Evolutionary conservation across 2,329 filamentous ascomycete genomes (phyloP), one percentile per base, ranked within the genome.

Genomic region (Colletotrichum sp.): DNA sequence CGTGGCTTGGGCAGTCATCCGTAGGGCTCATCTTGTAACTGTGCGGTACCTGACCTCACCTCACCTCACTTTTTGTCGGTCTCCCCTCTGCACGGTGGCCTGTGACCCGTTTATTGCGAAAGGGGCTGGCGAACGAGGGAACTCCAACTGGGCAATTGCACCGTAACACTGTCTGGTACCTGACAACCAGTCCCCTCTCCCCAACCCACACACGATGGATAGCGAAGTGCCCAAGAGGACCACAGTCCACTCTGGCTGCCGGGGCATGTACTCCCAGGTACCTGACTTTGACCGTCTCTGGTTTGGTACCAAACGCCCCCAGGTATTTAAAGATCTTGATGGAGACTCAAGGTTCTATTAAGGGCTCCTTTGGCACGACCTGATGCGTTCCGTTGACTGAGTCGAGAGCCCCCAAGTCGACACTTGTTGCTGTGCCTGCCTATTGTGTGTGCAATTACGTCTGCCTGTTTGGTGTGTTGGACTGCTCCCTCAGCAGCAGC

Each of bases 281-380:
- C 56, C 48, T 62, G 64, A 28, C 48, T 60, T 74, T 75, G 58
- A 22, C 73, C 48, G n/a, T 68, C 9, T 56, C 60, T 65, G 62
- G 64, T 39, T 60, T 68, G 73, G 64, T 65, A 27, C 56, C 30
- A 55, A 48, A 62, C 67, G 67, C 67, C 67, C 56, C 67, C 25
- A 48, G 28, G 62, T 75, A 68, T 68, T 73, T 73, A 75, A 69
- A 75, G 58, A 75, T 73, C 58, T 69, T 52, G 64, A 75, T 69
- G 62, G 56, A 60, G 34, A 73, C 70, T 25, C 16, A 32, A 56
- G 22, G 64, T 60, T 73, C 43, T 76, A 76, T 74, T 65, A 69
- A 69, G 74, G 70, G 70, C 48, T 55, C 48, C 22, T 69, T 56
- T 18, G 52, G 64, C 70, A 52, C 34, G 52, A 74, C 70, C 70